Evolutionary conservation across 495 filamentous ascomycete species (phyloP), one percentile per base, ranked within the genome.

Genomic region (Neurospora intermedia): DNA sequence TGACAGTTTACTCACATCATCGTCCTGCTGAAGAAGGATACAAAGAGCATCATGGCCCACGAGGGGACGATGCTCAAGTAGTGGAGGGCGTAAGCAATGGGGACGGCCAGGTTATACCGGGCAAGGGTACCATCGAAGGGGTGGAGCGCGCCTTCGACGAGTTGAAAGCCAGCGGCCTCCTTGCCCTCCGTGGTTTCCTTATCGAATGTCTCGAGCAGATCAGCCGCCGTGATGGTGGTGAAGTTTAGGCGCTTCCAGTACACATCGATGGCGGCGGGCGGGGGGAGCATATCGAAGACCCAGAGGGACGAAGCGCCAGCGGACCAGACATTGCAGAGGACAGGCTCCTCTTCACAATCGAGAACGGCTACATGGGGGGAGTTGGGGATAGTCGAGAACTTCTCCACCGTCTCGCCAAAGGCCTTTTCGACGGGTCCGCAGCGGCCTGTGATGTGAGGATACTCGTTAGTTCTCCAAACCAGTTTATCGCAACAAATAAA

Each of bases 321-420:
- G 69, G 89, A 89, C 94, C 93, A 96, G 70, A 84, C 82, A 78
- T 93, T 90, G 87, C 94, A 98, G 42, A 98, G 90, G 43, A 96
- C 86, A 54, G 87, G 87, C 76, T 94, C 84, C 71, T 87, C 79
- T 71, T 98, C 94, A 79, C 94, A 98, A 84, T 96, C 87, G 76
- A 97, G 76, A 74, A 87, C 82, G 54, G 85, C 94, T 62, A 95
- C 87, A 74, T 92, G 85, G 13, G 93, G 94, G 15, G 91, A 79
- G 69, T 88, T 88, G 11, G 89, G 87, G 70, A 89, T 85, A 15
- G 85, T 84, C 45, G 91, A 85, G 80, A 96, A 89, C 73, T 92
- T 84, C 40, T 85, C 81, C 5, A 90, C 89, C 69, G 92, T 89
- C 84, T 94, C 88, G 76, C 84, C 83, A 79, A 85, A 85, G 59